Base-by-base conservation (phyloP, 352 stramenopile species). In the Pilasporangium apinafurcum region DNA sequence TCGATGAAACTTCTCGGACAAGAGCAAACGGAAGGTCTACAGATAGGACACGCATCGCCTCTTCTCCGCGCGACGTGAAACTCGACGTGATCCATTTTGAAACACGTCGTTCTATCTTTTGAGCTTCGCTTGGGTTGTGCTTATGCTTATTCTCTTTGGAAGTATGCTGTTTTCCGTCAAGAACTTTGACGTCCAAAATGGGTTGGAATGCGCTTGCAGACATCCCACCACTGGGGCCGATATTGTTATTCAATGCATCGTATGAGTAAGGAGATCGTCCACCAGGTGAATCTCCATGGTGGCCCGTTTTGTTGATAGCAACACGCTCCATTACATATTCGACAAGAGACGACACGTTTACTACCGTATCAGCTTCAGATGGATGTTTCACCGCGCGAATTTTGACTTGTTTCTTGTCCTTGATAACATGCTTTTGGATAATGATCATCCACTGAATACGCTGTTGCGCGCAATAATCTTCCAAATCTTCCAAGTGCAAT, bases 31-130 rank as follows among this genome's bases (percentile, higher is more conserved):
- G 83, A 3, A 92, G 50, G 44, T 94, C 83, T 5, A 94, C 66
- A 0, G 75, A 92, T 4, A 94, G 44, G 9, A 94, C 76, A 34
- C 89, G 88, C 72, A 91, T 89, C 2, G 79, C 73, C 24, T 93
- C 77, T 7, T 89, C 75, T 13, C 75, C 76, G 4, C 65, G 62
- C 10, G 65, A 80, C 6, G 77, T 77, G 20, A 93, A 90, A 30
- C 77, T 91, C 18, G 79, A 78, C 2, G 65, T 84, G 44, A 92
- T 85, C 82, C 82, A 93, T 46, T 93, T 93, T 25, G 72, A 88
- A 22, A 91, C 82, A n/a, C 79, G 77, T 3, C 82, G 82, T 28
- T 73, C 75, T 34, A 89, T 73, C 50, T 89, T 87, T 28, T 88
- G 69, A n/a, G 50, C 80, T 47, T 93, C 82, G 41, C 72, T 48